Evolutionary conservation across 1,139 yeast genomes (phyloP).

Genomic region (Pichia sorboxylosa): DNA sequence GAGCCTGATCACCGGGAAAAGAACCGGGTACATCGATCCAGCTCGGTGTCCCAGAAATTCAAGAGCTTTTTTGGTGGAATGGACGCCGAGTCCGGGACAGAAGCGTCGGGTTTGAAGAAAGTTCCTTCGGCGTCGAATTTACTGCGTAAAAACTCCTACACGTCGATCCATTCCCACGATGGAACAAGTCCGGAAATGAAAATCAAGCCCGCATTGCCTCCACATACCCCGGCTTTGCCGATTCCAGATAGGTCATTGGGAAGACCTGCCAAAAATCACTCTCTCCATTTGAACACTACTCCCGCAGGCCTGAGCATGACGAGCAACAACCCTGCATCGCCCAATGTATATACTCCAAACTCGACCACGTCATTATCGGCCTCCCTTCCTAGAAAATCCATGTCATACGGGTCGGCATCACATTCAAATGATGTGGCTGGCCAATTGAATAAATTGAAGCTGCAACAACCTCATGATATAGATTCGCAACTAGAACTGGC

Average conservation of each 20-base stretch:
- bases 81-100: too few species aligned
- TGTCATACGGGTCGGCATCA: too few species aligned
- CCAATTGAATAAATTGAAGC: slow-evolving; percentile 17
- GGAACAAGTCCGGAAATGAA: too few species aligned
- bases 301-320: neutral
- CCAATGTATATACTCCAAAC: neutral
- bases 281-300: too few species aligned
- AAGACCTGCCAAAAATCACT: slow-evolving; percentile 5
- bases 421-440: neutral
- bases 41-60: slow-evolving; percentile 22
- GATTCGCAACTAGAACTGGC: too few species aligned
- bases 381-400: too few species aligned
- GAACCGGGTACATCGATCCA: slow-evolving; percentile 12
- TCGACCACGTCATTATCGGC: neutral
- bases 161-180: too few species aligned
- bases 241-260: slow-evolving; percentile 10
- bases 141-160: too few species aligned
- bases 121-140: slow-evolving; percentile 7
- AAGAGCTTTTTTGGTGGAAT: slow-evolving; percentile 20
- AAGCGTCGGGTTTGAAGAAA: too few species aligned
- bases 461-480: too few species aligned
- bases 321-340: neutral
- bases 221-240: slow-evolving; percentile 6
- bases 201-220: neutral
- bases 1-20: slow-evolving; percentile 7